A percentile compares a stretch with the other conserved stretches of the same genome.
Evolutionary conservation across 345 rosid species (phyloP).

Genomic region (Eucalyptus sp.): DNA sequence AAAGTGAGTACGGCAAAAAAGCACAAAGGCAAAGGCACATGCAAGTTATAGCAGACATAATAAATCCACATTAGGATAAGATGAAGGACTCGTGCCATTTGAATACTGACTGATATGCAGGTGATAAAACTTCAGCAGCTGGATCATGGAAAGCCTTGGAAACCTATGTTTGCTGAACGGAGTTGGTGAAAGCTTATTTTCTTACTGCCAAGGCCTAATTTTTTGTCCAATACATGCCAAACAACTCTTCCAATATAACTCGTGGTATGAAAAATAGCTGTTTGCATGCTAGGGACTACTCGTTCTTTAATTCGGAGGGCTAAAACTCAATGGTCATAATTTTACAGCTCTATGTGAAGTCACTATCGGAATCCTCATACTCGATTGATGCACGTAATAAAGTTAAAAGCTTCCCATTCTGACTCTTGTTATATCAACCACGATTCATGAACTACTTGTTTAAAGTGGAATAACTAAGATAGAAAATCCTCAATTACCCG

Average conservation of each 20-base stretch:
- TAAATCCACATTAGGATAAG: neutral
- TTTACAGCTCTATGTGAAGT: neutral
- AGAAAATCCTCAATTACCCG: neutral
- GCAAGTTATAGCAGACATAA: neutral
- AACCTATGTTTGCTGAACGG: neutral
- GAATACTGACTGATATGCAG: neutral
- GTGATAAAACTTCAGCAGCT: neutral
- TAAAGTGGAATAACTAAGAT: neutral
- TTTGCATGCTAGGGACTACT: neutral
- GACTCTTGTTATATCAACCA: neutral
- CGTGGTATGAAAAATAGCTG: neutral
- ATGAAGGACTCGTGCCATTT: neutral
- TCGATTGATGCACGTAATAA: neutral
- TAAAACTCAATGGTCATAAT: neutral
- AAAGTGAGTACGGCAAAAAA: neutral
- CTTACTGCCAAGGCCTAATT: neutral
- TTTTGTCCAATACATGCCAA: neutral
- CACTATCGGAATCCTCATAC: neutral
- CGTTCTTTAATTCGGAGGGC: neutral
- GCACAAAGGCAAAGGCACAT: neutral
- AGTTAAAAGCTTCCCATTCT: neutral
- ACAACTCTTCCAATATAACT: neutral
- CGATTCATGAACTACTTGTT: neutral
- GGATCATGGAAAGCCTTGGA: neutral
- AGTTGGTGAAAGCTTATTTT: neutral